Evolutionary conservation across 2,329 filamentous ascomycete genomes (phyloP), one percentile per base, ranked within the genome.

Genomic region (Sporothrix globosa): DNA sequence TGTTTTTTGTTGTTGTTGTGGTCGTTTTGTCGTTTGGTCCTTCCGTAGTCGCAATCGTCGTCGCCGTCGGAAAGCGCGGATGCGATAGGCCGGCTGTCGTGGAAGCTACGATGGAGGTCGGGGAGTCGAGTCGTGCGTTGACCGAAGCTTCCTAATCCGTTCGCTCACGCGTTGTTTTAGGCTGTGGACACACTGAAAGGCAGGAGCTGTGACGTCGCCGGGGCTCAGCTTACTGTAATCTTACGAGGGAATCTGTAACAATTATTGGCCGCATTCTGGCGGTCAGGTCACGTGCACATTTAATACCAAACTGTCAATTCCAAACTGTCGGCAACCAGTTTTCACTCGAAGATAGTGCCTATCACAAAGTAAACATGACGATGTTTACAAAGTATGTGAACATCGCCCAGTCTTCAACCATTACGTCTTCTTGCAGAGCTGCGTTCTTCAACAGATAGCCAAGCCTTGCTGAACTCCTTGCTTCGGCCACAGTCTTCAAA

Each of bases 91-190:
- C 63, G 63, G 46, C 39, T 19, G 48, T 21, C 46, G 63, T 46
- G 63, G 63, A 66, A 66, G 63, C 46, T 66, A 27, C 63, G 63
- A 66, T 65, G 41, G 61, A 50, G 34, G 61, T 19, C 21, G 44
- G 48, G 41, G 24, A 48, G 46, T 66, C 46, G 44, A 39, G 44
- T 63, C 39, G 39, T 63, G 56, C 2, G 56, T 3, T 39, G 58
- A n/a, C 58, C 24, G 61, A 50, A 50, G 61, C 61, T 50, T 65
- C 61, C 17, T 50, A 48, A n/a, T 50, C 48, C 48, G 48, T 24
- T 65, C 34, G 41, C 24, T 46, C 41, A 11, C 46, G 46, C 61
- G 27, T 65, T 50, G 60, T 4, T n/a, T 21, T 5, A 21, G 30
- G n/a, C 39, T 60, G 17, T 19, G 19, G 39, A 14, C 19, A 27